Evolutionary conservation across 495 filamentous ascomycete species (phyloP), one percentile per base, ranked within the genome.

Genomic region (Penicillium argentinense): DNA sequence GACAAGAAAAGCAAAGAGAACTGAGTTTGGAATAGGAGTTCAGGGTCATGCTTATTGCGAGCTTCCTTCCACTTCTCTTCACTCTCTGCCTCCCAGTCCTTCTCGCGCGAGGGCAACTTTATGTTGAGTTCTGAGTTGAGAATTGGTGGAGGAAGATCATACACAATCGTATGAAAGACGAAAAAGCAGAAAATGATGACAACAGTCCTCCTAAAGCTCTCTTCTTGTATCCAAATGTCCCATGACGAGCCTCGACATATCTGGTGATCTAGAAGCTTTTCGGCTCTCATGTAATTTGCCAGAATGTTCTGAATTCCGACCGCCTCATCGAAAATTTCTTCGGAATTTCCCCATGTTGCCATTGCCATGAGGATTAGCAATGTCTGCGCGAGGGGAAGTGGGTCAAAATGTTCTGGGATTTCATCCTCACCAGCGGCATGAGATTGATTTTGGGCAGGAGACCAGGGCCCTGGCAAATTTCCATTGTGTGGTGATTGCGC

Each of bases 141-240:
- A 12, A 71, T 64, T 7, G 60, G 42, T 1, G 69, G 60, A 8
- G 69, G 65, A 8, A 54, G 57, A 26, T 64, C 59, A 16, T 62
- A 69, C n/a, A 62, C 50, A 27, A 68, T 67, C 9, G 42, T 52
- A 24, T 70, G 67, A 1, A 69, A 42, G 25, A 63, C 62, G 41
- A 63, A 65, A 19, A 67, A 54, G 38, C 57, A 55, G 26, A 59
- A 60, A 51, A 58, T 57, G 0, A 62, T 56, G 5, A 53, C 38
- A 6, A 63, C 47, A 1, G 69, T 71, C 32, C 69, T 58, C 8
- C 43, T 42, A 4, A 40, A 47, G 3, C 54, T 48, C 33, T 72
- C 65, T 11, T 29, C 16, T 7, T 37, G 9, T 5, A 59, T 51
- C 65, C 63, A 72, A 0, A 36, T 33, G 11, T 12, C 16, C 66